Base-by-base conservation (phyloP, 192 early-diverging fungal species). In the Geosiphon pyriformis region DNA sequence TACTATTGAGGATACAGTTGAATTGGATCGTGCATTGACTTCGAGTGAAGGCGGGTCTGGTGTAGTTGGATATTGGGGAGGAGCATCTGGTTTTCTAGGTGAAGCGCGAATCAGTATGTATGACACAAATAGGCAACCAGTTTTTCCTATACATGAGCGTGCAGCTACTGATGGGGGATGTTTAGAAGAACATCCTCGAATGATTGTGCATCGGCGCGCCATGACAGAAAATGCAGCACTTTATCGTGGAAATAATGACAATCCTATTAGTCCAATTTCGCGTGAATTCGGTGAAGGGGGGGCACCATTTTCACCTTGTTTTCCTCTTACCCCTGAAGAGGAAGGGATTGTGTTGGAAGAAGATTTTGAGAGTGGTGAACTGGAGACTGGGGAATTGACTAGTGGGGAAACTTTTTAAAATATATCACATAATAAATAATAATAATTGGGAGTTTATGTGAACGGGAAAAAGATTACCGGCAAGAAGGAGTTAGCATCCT, bases 11-110 rank as follows among this genome's bases (percentile, higher is more conserved):
- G 77, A 76, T 52, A 76, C 72, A 3, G 53, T 70, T 17, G 74
- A 79, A 59, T 61, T 76, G 51, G 66, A 73, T 46, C 71, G 64
- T 62, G 70, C 70, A 29, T 53, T 74, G 23, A 79, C 65, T n/a
- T 66, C 65, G 17, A 66, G 65, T 37, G 37, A 66, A 15, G 31
- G 65, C 18, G 53, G 65, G 25, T 2, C 0, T 46, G 34, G 53
- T 15, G 30, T 22, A 3, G 65, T 66, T 37, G 65, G 65, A 55
- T 66, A 56, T 47, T 66, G 65, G 65, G 65, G 65, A 11, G 65
- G 4, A 12, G 11, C 17, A 11, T 66, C 65, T 0, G 20, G 12
- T 42, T 66, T 30, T 46, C 47, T 66, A 22, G 53, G 25, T 15
- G 51, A 55, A 47, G 65, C 65, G 10, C 35, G 10, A 42, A 46